Evolutionary conservation across 2,329 filamentous ascomycete genomes (phyloP).

Genomic region (Aschersonia sp.): DNA sequence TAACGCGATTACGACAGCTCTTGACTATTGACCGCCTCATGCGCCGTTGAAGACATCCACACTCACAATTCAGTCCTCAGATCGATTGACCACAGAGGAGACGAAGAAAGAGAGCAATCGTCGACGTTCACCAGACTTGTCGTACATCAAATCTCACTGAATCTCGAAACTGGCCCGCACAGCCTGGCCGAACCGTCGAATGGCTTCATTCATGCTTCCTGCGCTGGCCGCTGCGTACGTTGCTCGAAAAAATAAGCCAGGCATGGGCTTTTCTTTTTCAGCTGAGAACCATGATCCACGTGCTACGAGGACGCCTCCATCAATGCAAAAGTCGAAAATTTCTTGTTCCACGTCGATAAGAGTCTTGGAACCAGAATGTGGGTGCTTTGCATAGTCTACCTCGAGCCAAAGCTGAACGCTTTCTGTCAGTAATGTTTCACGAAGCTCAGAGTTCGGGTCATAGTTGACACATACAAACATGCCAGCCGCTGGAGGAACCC

Average conservation of each 20-base stretch:
- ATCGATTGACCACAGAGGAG: too few relatives aligned
- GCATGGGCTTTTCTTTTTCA: slow-evolving; percentile 43
- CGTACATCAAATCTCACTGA: slow-evolving; percentile 7
- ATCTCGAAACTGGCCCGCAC: slow-evolving; percentile 43
- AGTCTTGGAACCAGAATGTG: slow-evolving; percentile 34
- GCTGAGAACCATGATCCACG: slow-evolving; percentile 87
- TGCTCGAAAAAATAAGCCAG: slow-evolving; percentile 71
- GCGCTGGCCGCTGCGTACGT: slow-evolving; percentile 75
- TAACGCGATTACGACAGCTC: too few relatives aligned
- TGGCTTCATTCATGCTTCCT: slow-evolving; percentile 57
- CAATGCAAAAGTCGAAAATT: slow-evolving; percentile 67
- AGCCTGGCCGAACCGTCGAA: slow-evolving; percentile 61
- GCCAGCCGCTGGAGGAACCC: slow-evolving; percentile 68
- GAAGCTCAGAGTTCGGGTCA: too few relatives aligned
- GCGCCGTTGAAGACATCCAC: too few relatives aligned
- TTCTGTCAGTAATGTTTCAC: too few relatives aligned
- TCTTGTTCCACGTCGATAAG: slow-evolving; percentile 66
- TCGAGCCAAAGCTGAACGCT: slow-evolving; percentile 52
- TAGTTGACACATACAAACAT: slow-evolving; percentile 59
- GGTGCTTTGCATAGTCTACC: slow-evolving; percentile 53
- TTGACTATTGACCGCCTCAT: too few relatives aligned
- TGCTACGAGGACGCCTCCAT: slow-evolving; percentile 65
- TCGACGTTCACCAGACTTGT: not conserved
- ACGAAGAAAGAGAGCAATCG: too few relatives aligned
- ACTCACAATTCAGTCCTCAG: too few relatives aligned